Evolutionary conservation across 2,329 filamentous ascomycete species (phyloP).

Genomic region (Penicillium polonicum): DNA sequence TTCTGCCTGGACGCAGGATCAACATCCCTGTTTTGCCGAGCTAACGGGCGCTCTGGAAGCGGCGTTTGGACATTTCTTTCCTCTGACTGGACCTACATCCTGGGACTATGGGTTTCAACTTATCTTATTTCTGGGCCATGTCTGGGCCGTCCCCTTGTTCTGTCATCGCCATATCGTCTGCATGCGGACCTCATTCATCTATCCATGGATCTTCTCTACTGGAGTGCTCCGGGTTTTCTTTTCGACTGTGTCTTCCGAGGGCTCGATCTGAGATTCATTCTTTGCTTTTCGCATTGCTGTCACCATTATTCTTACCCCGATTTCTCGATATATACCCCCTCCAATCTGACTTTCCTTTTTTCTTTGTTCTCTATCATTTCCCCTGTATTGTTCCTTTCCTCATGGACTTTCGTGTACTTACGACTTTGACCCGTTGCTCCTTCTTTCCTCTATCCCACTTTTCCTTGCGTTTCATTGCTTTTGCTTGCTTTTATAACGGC

Average conservation of each 20-base stretch:
- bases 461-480: background rate
- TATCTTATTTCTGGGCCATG: background rate
- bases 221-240: background rate
- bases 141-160: background rate
- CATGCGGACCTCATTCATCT: background rate
- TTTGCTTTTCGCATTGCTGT: constrained; percentile 8
- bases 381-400: constrained; percentile 14
- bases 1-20: constrained; percentile 20
- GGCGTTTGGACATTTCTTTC: constrained; percentile 17
- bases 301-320: constrained; percentile 9
- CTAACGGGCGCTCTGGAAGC: constrained; percentile 17
- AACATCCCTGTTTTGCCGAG: background rate
- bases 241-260: background rate
- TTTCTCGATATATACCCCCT: constrained; percentile 25
- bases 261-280: background rate
- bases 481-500: background rate
- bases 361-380: constrained; percentile 9
- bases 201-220: background rate
- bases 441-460: background rate
- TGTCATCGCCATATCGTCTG: background rate
- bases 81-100: background rate
- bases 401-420: constrained; percentile 23
- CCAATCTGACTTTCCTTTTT: constrained; percentile 17
- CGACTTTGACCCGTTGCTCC: constrained; percentile 3
- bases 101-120: background rate